Base-by-base conservation (phyloP, 2,329 filamentous ascomycete species). In the Ophiostoma sp. region DNA sequence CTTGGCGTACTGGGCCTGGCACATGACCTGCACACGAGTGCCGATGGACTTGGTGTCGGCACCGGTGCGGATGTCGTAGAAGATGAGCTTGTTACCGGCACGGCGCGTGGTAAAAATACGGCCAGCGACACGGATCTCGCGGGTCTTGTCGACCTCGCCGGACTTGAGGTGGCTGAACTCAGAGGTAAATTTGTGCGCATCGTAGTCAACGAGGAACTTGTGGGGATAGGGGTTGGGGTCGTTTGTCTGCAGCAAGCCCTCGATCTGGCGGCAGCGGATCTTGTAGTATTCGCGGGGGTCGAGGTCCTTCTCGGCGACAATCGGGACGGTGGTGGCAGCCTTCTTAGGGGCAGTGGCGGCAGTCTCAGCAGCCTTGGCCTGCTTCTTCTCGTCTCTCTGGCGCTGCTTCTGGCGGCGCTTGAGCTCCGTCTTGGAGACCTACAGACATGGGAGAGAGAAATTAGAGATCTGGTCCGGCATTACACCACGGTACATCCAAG, bases 351-450 rank as follows among this genome's bases (percentile, higher is more conserved):
- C 85, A 69, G 81, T 81, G 62, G 81, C 84, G 71, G 84, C 75
- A 70, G 75, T 78, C 74, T 70, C 83, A 66, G 91, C 90, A 41
- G 88, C 90, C 84, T 92, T 94, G 81, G 92, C 88, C 74, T 88
- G 88, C 89, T 96, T 97, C 82, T 93, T 91, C 73, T 90, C 90
- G 71, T 96, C 93, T 79, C 86, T 88, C 79, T 94, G 87, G 73
- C 94, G 89, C 77, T 89, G 85, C 91, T 99, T 99, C 82, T 93
- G 87, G 76, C 94, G 89, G 83, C 92, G 94, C 92, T 99, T 99
- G 78, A 98, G 83, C 81, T 93, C 89, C 16, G 88, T 87, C 87
- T 93, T 93, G 81, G 90, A 93, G 70, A 90, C 74, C 74, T 73
- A 44, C 1, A 36, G 36, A 27, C n/a, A n/a, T 7, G n/a, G 5